A percentile compares a stretch with the other conserved stretches of the same genome.
Evolutionary conservation across 2,329 filamentous ascomycete species (phyloP).

Genomic region (Pyricularia grisea): DNA sequence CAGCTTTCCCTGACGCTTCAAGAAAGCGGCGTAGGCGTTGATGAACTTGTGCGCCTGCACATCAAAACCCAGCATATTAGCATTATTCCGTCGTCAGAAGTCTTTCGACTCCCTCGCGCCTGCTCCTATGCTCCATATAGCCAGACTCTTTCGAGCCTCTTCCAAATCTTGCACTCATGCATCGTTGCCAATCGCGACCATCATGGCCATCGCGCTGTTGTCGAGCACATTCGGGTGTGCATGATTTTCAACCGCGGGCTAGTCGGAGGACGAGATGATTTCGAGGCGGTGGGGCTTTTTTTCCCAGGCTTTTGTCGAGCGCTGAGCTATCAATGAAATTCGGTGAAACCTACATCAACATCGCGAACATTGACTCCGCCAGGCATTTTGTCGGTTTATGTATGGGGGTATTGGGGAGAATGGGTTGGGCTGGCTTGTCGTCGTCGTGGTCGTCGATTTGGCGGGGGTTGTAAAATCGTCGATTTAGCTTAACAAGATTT

Average conservation of each 20-base stretch:
- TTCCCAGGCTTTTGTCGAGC: constrained; percentile 13
- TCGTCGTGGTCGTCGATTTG: constrained; percentile 7
- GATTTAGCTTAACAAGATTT: not conserved
- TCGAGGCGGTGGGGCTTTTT: constrained; percentile 8
- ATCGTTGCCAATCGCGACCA: constrained; percentile 1
- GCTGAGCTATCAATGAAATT: constrained; percentile 16
- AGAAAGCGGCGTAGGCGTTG: constrained; percentile 73
- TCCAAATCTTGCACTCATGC: not conserved
- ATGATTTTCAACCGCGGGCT: constrained; percentile 1
- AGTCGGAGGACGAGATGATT: constrained; percentile 2
- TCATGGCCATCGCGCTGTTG: not conserved
- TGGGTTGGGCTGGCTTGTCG: constrained; percentile 1
- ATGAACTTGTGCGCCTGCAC: constrained; percentile 81
- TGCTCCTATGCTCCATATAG: constrained; percentile 37
- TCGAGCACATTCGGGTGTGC: not conserved
- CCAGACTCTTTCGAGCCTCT: not conserved
- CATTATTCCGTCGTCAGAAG: constrained; percentile 66
- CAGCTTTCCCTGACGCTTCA: constrained; percentile 92
- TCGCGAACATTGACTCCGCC: constrained; percentile 69
- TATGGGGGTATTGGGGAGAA: constrained; percentile 2
- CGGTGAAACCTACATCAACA: constrained; percentile 61
- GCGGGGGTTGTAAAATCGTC: not conserved
- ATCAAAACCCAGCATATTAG: constrained; percentile 43
- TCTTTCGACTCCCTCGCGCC: constrained; percentile 65
- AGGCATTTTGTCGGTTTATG: constrained; percentile 56